Conservation (phyloP, 192 early-diverging fungal species). For the Tieghemiomyces parasiticus region DNA sequence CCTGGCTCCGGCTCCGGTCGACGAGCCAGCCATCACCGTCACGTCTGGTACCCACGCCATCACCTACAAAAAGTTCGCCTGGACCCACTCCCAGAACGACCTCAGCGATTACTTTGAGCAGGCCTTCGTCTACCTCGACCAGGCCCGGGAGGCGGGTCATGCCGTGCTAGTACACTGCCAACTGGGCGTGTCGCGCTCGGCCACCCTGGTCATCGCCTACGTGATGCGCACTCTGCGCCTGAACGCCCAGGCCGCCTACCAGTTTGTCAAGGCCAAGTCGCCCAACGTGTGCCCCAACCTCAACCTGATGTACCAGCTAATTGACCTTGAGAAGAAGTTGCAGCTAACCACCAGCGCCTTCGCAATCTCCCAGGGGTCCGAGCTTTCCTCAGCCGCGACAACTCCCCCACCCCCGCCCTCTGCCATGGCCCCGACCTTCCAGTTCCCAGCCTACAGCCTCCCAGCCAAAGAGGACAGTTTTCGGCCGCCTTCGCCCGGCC, state of each 20-base stretch:
- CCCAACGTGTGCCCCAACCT: conserved; percentile 73
- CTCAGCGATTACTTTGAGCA: conserved; percentile 38
- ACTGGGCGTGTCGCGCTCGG: conserved; percentile 77
- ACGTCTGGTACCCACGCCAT: conserved; percentile 11
- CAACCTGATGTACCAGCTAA: conserved; percentile 61
- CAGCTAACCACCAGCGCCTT: too few species aligned
- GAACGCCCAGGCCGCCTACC: conserved; percentile 47
- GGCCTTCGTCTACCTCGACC: conserved; percentile 54
- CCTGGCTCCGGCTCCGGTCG: not conserved
- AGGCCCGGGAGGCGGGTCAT: conserved; percentile 27
- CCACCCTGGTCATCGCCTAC: conserved; percentile 72
- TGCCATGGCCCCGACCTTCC: too few species aligned
- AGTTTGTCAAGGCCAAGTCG: conserved; percentile 51
- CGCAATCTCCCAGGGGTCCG: too few species aligned
- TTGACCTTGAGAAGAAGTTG: conserved; percentile 45
- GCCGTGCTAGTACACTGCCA: conserved; percentile 77
- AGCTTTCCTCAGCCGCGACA: too few species aligned
- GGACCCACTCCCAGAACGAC: conserved; percentile 59
- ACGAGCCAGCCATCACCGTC: not conserved
- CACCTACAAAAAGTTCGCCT: conserved; percentile 44
- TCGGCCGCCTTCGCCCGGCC: too few species aligned
- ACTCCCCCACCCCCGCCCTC: too few species aligned
- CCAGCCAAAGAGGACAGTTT: too few species aligned
- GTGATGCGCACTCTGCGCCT: conserved; percentile 57
- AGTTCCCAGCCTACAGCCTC: too few species aligned